phyloP scores from a whole-genome alignment of 176 grass and related monocot genomes.

The Chloris gayana region DNA sequence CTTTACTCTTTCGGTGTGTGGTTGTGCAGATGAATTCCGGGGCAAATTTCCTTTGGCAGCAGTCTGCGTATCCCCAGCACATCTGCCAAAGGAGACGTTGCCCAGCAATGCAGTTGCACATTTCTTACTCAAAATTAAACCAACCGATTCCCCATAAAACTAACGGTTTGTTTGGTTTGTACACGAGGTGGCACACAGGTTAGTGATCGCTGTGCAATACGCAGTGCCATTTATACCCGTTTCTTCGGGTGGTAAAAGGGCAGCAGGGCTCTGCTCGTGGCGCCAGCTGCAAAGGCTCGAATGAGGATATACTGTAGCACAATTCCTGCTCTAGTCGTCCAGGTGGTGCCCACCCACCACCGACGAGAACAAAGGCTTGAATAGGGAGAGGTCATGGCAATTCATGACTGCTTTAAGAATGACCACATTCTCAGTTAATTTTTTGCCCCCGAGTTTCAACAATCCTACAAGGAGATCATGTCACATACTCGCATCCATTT shows the following conservation, averaged over 20 bases:
- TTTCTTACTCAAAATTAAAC: not conserved
- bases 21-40: constrained; percentile 49
- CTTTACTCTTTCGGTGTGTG: not conserved
- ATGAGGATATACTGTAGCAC: constrained; percentile 38
- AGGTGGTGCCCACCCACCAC: not conserved
- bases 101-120: constrained; percentile 54
- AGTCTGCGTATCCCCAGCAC: not conserved
- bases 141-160: not conserved
- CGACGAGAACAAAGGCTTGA: constrained; percentile 15
- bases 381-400: not conserved
- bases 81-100: constrained; percentile 53
- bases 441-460: not conserved
- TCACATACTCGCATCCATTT: not conserved
- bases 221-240: constrained; percentile 30
- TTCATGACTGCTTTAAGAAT: not conserved
- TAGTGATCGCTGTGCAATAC: constrained; percentile 9
- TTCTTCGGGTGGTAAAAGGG: not conserved
- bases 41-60: constrained; percentile 63
- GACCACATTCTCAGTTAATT: not conserved
- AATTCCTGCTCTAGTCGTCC: not conserved
- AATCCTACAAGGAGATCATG: not conserved
- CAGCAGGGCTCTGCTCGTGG: not conserved
- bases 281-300: constrained; percentile 11
- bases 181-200: not conserved
- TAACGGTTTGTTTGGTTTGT: not conserved